Evolutionary conservation across 2,329 filamentous ascomycete species (phyloP).

Genomic region (Pseudogymnoascus sp.): DNA sequence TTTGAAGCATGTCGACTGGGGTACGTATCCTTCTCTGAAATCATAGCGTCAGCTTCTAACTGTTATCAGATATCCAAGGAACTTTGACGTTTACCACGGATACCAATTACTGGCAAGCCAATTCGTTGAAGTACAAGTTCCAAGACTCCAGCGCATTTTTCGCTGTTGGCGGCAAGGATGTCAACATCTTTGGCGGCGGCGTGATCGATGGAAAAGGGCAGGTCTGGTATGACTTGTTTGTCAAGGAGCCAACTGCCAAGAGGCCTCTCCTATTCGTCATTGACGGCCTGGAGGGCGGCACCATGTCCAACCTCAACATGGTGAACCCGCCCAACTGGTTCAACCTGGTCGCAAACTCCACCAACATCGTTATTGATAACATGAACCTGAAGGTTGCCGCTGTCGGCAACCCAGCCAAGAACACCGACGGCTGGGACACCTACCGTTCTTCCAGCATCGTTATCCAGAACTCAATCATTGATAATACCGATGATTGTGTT

Average conservation of each 20-base stretch:
- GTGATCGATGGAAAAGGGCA: slow-evolving; percentile 60
- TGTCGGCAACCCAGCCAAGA: slow-evolving; percentile 51
- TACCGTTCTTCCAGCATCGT: slow-evolving; percentile 56
- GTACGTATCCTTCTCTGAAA: slow-evolving; percentile 25
- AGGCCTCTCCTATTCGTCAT: slow-evolving; percentile 53
- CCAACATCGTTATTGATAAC: slow-evolving; percentile 56
- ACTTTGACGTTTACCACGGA: slow-evolving; percentile 59
- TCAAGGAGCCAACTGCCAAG: slow-evolving; percentile 48
- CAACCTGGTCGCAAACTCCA: slow-evolving; percentile 60
- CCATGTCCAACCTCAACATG: slow-evolving; percentile 54
- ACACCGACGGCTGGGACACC: slow-evolving; percentile 61
- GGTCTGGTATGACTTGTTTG: slow-evolving; percentile 52
- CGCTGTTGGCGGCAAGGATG: slow-evolving; percentile 57
- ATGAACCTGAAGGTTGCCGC: slow-evolving; percentile 53
- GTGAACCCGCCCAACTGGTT: slow-evolving; percentile 55
- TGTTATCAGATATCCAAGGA: slow-evolving; percentile 46
- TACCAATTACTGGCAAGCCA: slow-evolving; percentile 61
- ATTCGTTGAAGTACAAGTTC: slow-evolving; percentile 57
- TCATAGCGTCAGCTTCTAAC: background rate
- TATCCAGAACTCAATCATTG: slow-evolving; percentile 59
- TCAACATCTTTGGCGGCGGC: slow-evolving; percentile 62
- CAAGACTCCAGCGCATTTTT: slow-evolving; percentile 64
- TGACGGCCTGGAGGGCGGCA: slow-evolving; percentile 50
- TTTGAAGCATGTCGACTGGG: slow-evolving; percentile 56
- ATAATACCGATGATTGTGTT: slow-evolving; percentile 65